These are phyloP conservation scores for Eleusine coracana DNA, from an alignment of 176 grass and related monocot species.

Conservation along the genomic window DNA sequence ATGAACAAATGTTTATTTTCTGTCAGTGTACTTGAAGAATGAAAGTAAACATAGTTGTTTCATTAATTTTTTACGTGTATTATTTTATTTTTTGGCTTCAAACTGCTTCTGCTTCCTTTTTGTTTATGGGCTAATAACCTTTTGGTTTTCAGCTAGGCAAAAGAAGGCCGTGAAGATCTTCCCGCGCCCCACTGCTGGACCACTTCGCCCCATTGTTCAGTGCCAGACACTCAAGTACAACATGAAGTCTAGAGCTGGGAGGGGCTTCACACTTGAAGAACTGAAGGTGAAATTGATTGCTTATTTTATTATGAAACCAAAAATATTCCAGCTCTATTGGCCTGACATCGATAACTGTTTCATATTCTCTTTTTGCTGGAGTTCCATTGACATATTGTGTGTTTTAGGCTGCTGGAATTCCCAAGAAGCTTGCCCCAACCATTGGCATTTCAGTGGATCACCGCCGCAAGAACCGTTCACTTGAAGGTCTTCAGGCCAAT, in stretches of 20 bases:
- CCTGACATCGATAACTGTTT: too few relatives aligned
- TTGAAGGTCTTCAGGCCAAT: slow-evolving; percentile 79
- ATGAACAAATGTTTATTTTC: not conserved
- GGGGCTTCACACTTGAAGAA: slow-evolving; percentile 83
- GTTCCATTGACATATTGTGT: not conserved
- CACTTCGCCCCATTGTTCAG: slow-evolving; percentile 76
- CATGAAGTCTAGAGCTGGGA: slow-evolving; percentile 86
- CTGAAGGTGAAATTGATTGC: slow-evolving; percentile 61
- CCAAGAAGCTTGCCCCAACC: slow-evolving; percentile 76
- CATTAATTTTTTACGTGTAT: not conserved
- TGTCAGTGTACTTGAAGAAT: not conserved
- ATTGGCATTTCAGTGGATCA: slow-evolving; percentile 90
- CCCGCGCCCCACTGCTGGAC: slow-evolving; percentile 72
- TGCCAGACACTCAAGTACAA: slow-evolving; percentile 85
- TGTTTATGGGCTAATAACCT: not conserved
- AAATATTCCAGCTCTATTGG: not conserved
- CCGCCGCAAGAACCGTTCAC: slow-evolving; percentile 74
- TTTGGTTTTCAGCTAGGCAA: slow-evolving; percentile 55
- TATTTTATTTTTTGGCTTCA: not conserved
- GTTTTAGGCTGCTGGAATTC: slow-evolving; percentile 67
- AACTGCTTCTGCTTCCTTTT: not conserved
- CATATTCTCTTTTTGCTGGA: not conserved
- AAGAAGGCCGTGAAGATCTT: slow-evolving; percentile 95
- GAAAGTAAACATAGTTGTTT: not conserved
- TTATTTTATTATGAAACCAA: not conserved